Base-by-base conservation (phyloP, 345 rosid species). In the Rhizophora mangle region DNA sequence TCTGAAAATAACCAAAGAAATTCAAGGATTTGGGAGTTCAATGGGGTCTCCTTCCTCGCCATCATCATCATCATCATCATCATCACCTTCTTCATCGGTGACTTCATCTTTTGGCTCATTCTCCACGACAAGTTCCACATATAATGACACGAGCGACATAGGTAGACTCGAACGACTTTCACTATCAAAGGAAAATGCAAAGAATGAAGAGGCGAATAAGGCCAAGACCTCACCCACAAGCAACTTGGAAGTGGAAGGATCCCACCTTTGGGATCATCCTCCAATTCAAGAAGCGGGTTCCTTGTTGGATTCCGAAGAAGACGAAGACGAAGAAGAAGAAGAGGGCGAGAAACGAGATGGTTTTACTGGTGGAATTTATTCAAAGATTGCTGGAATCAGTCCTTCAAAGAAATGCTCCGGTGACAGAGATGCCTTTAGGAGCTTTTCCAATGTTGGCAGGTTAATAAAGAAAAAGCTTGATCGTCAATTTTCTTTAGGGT, bases 1-100 rank as follows among this genome's bases (percentile, higher is more conserved):
- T 36, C 72, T 84, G 0, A 84, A 64, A 70, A 70, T 80, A 61
- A 82, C 86, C 1, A 82, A 76, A 63, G 90, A 79, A 71, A 86
- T 86, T 46, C 79, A 76, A 65, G 90, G 90, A 22, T 86, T 86
- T 34, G 90, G 86, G 6, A 82, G 60, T 29, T n/a, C 36, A 15
- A 3, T 61, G n/a, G 30, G 51, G 15, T 61, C 64, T 39, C 39
- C 76, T 8, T 32, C 82, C 7, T 52, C 78, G 5, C 32, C 64
- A 2, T 39, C 79, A 8, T 18, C 70, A 7, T 27, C 72, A 36
- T 46, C 74, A 19, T 30, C 81, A 10, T 43, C 79, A 3, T 36
- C 63, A 0, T 62, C 78, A 9, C n/a, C 72, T 5, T 36, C 77
- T 32, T 70, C 80, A 15, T 37, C 80, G 2, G 43, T 71, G 1